Percentiles rank a stretch among this genome's conserved stretches.
Conservation (phyloP, 441 rosid species). For the Codiaeum variegatum region DNA sequence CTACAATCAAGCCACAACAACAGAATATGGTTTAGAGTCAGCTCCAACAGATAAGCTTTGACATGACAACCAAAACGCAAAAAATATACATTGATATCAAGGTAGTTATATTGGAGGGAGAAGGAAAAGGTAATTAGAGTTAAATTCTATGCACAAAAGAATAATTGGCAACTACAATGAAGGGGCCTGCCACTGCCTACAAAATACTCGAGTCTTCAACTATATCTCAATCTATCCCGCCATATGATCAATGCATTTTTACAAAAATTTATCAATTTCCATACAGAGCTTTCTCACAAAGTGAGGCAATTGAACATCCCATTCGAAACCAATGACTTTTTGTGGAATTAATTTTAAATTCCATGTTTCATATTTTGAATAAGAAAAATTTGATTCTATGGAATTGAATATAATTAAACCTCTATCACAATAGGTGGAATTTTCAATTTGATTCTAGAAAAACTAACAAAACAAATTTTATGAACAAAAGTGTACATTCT, state of each 20-base stretch:
- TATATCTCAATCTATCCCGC: not conserved
- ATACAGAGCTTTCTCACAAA: not conserved
- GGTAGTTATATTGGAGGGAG: not conserved
- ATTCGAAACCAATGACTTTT: too few species aligned
- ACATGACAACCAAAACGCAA: not conserved
- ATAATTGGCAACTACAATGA: not conserved
- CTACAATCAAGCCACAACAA: constrained; percentile 35
- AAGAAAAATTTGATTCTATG: too few species aligned
- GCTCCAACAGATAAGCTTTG: not conserved
- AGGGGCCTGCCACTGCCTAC: not conserved
- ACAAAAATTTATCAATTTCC: not conserved
- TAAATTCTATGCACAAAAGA: not conserved
- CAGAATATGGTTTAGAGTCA: constrained; percentile 1
- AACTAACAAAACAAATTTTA: too few species aligned
- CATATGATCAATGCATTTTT: not conserved
- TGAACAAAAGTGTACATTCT: too few species aligned
- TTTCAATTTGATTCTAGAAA: too few species aligned
- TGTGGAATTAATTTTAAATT: too few species aligned
- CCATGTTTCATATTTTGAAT: too few species aligned
- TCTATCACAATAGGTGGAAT: too few species aligned
- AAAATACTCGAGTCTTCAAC: not conserved
- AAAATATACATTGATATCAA: not conserved
- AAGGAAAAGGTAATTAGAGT: not conserved
- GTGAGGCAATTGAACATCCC: not conserved
- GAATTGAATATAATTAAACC: too few species aligned